These are phyloP conservation scores for Pleomassaria siparia DNA, from an alignment of 2,329 filamentous ascomycete species.

Conservation along the genomic window DNA sequence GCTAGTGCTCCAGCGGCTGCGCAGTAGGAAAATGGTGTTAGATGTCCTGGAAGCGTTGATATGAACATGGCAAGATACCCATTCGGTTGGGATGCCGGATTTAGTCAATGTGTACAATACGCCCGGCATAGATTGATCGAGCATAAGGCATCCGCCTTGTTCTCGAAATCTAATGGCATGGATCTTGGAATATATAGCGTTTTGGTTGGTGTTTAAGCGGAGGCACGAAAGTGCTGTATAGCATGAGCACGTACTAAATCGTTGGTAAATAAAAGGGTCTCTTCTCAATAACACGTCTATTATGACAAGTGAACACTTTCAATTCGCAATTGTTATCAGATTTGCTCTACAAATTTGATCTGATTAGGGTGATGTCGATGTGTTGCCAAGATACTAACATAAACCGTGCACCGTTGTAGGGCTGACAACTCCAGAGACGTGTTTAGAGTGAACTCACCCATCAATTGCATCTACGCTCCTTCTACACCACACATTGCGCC, in stretches of 20 bases:
- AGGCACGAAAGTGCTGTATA: no score
- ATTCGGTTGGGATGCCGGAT: background rate
- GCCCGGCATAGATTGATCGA: background rate
- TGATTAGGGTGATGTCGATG: no score
- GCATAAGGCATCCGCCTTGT: background rate
- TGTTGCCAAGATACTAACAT: background rate
- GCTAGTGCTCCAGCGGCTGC: background rate
- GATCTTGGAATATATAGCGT: no score
- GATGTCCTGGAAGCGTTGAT: background rate
- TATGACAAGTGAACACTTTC: no score
- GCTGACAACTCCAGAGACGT: constrained; percentile 37
- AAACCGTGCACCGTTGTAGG: constrained; percentile 7
- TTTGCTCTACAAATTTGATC: no score
- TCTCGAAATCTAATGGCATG: background rate
- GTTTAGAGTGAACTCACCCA: constrained; percentile 27
- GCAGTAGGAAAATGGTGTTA: constrained; percentile 1
- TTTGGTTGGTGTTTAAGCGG: no score
- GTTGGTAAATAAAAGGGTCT: no score
- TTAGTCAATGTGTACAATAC: background rate
- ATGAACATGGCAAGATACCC: background rate
- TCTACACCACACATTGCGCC: constrained; percentile 4
- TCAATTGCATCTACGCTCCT: constrained; percentile 1
- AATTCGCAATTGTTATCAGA: no score
- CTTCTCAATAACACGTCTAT: no score
- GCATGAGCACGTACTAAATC: no score